phyloP scores from a whole-genome alignment of 805 yeast species.

The Candida pseudofarinosa region DNA sequence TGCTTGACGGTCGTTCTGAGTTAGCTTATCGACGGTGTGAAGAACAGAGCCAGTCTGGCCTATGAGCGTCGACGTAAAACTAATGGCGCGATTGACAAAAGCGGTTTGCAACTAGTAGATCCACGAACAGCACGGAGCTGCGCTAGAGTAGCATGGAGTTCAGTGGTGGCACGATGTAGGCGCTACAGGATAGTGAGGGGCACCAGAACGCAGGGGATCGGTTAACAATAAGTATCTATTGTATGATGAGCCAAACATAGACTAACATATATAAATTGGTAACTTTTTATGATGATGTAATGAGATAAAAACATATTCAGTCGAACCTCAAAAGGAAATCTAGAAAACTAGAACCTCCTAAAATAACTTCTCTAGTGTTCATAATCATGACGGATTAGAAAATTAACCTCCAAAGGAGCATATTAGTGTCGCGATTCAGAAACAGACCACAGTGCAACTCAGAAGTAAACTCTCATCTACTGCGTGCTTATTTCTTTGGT shows the following conservation, averaged over 20 bases:
- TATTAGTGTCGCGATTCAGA: not conserved
- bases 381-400: not conserved
- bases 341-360: not conserved
- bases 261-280: not conserved
- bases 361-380: not conserved
- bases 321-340: not conserved
- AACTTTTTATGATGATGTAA: not conserved
- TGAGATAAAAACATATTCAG: not conserved
- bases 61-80: not conserved
- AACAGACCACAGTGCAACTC: not conserved
- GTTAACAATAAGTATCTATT: not conserved
- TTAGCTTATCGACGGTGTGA: too few relatives aligned
- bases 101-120: too few relatives aligned
- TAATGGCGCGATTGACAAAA: not conserved
- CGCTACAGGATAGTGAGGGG: too few relatives aligned
- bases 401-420: not conserved
- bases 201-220: too few relatives aligned
- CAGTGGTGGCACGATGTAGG: too few relatives aligned
- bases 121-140: too few relatives aligned
- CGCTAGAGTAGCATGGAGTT: too few relatives aligned
- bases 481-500: constrained; percentile 41
- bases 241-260: not conserved
- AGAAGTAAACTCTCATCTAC: not conserved
- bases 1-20: too few relatives aligned
- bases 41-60: not conserved